These are phyloP conservation scores for Globisporangium spiculum DNA, from an alignment of 352 stramenopile genomes.

Conservation along the genomic window DNA sequence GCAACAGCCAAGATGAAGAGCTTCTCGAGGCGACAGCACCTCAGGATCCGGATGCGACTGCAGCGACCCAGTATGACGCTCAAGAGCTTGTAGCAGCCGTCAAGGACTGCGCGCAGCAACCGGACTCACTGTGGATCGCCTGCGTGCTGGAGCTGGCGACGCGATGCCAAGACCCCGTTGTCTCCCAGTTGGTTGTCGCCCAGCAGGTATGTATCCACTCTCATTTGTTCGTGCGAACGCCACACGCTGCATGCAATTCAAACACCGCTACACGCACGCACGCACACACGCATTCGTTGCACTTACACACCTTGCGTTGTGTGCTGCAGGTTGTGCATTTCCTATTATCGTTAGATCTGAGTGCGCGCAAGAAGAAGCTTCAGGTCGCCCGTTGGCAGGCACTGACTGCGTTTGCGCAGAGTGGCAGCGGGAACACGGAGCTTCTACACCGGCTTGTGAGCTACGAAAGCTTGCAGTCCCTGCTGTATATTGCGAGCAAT, in stretches of 20 bases:
- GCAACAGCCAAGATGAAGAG: neutral
- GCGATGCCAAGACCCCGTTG: conserved; percentile 1
- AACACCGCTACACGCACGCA: too few relatives aligned
- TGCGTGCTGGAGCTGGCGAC: conserved; percentile 13
- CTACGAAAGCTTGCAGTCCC: conserved; percentile 11
- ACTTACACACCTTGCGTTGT: neutral
- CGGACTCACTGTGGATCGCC: conserved; percentile 10
- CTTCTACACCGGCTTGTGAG: neutral
- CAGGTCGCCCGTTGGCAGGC: conserved; percentile 16
- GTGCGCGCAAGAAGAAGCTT: conserved; percentile 16
- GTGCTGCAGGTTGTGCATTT: neutral
- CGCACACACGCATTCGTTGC: neutral
- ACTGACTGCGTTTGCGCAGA: conserved; percentile 15
- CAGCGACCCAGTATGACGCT: neutral
- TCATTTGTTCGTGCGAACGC: neutral
- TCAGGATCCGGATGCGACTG: neutral
- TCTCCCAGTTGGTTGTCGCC: conserved; percentile 2
- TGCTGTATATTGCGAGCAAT: conserved; percentile 25
- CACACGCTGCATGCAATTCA: neutral
- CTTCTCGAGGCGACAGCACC: neutral
- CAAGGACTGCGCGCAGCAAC: neutral
- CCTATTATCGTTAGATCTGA: conserved; percentile 13
- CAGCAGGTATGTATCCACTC: conserved; percentile 3
- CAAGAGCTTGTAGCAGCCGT: neutral
- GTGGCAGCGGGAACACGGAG: neutral